Evolutionary conservation across 2,329 filamentous ascomycete genomes (phyloP).

Genomic region (Stagonosporopsis chrysanthemi): DNA sequence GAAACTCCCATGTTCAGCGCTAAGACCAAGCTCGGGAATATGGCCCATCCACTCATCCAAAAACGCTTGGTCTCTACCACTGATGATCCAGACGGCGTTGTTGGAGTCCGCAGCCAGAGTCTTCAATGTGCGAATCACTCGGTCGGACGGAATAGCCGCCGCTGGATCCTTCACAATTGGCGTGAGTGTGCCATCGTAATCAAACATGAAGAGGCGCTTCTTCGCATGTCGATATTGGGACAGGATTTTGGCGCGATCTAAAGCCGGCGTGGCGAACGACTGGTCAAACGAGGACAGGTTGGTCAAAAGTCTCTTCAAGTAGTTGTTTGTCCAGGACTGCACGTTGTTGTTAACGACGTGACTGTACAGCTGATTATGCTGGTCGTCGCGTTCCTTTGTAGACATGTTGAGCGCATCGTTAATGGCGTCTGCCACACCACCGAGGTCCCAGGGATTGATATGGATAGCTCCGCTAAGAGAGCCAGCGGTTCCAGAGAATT

Average conservation of each 20-base stretch:
- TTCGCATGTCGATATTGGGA: constrained; percentile 75
- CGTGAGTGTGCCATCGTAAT: constrained; percentile 96
- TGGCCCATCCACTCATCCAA: constrained; percentile 91
- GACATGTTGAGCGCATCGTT: constrained; percentile 82
- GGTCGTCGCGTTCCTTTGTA: constrained; percentile 67
- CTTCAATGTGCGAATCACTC: constrained; percentile 80
- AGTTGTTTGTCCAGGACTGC: constrained; percentile 82
- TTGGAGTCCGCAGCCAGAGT: constrained; percentile 78
- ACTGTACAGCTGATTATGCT: constrained; percentile 78
- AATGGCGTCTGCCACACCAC: constrained; percentile 83
- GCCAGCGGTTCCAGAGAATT: constrained; percentile 93
- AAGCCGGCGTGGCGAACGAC: constrained; percentile 77
- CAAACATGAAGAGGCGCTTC: constrained; percentile 95
- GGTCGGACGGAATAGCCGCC: constrained; percentile 85
- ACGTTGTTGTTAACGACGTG: constrained; percentile 88
- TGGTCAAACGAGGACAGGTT: constrained; percentile 81
- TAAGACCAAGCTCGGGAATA: constrained; percentile 87
- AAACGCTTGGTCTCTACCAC: constrained; percentile 91
- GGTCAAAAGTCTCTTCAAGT: constrained; percentile 78
- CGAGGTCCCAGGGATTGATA: constrained; percentile 95
- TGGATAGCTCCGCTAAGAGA: constrained; percentile 86
- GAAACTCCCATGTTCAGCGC: constrained; percentile 96
- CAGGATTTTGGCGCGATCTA: constrained; percentile 78
- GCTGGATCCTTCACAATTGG: constrained; percentile 91
- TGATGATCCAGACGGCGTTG: constrained; percentile 98